phyloP scores from a whole-genome alignment of 306 rosid species.

The Casuarina equisetifolia region DNA sequence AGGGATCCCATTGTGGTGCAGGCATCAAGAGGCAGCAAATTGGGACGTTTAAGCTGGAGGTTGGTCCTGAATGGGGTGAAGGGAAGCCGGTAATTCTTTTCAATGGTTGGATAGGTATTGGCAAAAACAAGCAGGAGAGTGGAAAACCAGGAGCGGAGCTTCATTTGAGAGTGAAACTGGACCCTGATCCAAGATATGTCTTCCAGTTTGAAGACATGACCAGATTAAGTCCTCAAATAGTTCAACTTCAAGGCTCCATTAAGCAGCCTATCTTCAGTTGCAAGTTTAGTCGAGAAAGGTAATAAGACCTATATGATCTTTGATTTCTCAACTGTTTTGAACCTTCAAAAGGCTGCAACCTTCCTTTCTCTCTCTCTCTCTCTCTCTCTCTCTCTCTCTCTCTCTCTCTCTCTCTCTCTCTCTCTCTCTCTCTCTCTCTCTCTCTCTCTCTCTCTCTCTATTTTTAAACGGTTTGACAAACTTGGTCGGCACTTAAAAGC shows the following conservation, averaged over 20 bases:
- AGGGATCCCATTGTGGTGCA: slow-evolving; percentile 84
- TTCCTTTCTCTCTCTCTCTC: too few relatives aligned
- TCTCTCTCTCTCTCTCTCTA: too few relatives aligned
- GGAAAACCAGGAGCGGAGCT: slow-evolving; percentile 71
- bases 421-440: too few relatives aligned
- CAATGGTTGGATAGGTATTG: slow-evolving; percentile 81
- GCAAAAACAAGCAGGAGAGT: slow-evolving; percentile 65
- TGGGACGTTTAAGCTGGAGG: slow-evolving; percentile 77
- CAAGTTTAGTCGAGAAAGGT: slow-evolving; percentile 93
- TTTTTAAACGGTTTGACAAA: too few relatives aligned
- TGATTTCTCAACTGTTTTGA: background rate
- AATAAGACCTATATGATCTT: slow-evolving; percentile 29
- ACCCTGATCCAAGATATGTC: slow-evolving; percentile 92
- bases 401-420: too few relatives aligned
- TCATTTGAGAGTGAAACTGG: slow-evolving; percentile 79
- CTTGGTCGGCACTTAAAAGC: slow-evolving; percentile 4
- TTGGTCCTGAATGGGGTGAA: slow-evolving; percentile 82
- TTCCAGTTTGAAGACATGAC: slow-evolving; percentile 81
- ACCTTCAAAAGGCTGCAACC: background rate
- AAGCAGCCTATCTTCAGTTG: slow-evolving; percentile 92
- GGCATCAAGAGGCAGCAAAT: slow-evolving; percentile 77
- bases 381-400: too few relatives aligned
- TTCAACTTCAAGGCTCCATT: slow-evolving; percentile 81
- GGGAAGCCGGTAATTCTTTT: slow-evolving; percentile 73
- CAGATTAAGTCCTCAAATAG: slow-evolving; percentile 77